phyloP scores from a whole-genome alignment of 768 basidiomycete genomes.

The Tricholoma furcatifolium region DNA sequence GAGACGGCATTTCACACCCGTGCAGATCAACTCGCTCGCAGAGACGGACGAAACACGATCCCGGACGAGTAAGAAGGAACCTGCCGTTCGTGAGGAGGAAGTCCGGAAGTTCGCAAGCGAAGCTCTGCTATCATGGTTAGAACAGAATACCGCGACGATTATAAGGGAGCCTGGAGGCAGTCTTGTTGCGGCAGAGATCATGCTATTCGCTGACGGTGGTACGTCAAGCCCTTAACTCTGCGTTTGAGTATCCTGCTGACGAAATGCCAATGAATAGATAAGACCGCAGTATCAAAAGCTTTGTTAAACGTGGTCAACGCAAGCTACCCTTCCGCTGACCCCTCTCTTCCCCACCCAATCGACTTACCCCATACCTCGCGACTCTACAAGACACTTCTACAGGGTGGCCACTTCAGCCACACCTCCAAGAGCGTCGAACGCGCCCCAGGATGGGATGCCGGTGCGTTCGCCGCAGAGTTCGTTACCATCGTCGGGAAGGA shows the following conservation, averaged over 20 bases:
- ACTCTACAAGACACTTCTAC: constrained; percentile 84
- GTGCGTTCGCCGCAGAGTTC: constrained; percentile 59
- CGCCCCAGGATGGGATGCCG: constrained; percentile 53
- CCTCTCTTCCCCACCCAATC: constrained; percentile 59
- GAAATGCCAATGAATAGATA: constrained; percentile 51
- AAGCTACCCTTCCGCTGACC: constrained; percentile 56
- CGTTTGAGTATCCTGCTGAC: not conserved
- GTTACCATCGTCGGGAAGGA: constrained; percentile 53
- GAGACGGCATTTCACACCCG: constrained; percentile 85
- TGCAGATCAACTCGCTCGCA: constrained; percentile 66
- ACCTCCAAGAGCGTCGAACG: constrained; percentile 52
- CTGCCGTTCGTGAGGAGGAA: constrained; percentile 61
- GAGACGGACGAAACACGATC: constrained; percentile 70
- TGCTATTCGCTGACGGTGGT: constrained; percentile 89
- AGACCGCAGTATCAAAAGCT: constrained; percentile 56
- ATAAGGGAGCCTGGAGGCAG: constrained; percentile 79
- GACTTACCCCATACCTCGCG: constrained; percentile 82
- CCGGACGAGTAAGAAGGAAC: constrained; percentile 84
- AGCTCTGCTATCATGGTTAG: constrained; percentile 69
- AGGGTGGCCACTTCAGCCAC: constrained; percentile 87
- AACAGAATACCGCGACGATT: constrained; percentile 56
- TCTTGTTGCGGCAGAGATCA: constrained; percentile 74
- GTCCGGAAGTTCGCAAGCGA: constrained; percentile 73
- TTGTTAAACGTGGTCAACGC: constrained; percentile 57
- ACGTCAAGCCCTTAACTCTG: constrained; percentile 20